These are phyloP conservation scores for Marchantia polymorpha DNA, from an alignment of 225 moss, liverwort and hornwort species.

Conservation along the genomic window DNA sequence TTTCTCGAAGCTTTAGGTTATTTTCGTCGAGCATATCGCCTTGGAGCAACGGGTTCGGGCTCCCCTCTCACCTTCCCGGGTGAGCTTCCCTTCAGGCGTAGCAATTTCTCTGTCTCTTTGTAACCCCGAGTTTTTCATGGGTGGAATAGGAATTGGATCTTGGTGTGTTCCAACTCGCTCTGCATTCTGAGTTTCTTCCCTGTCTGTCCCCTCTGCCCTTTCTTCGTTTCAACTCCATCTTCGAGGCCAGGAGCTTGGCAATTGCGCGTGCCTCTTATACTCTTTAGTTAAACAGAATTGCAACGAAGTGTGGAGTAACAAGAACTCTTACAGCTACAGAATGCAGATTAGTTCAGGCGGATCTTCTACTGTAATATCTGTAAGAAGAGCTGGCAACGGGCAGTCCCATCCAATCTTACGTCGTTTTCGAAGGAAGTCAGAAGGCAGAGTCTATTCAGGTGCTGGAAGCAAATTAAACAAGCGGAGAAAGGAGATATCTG, in stretches of 20 bases:
- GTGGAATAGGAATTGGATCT: not conserved
- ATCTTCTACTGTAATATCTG: not conserved
- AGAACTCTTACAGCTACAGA: not conserved
- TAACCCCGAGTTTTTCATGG: not conserved
- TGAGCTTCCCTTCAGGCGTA: not conserved
- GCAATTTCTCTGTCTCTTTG: not conserved
- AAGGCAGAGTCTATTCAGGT: not conserved
- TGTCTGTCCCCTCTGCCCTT: not conserved
- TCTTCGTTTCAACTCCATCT: not conserved
- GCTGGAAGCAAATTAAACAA: not conserved
- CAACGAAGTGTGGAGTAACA: not conserved
- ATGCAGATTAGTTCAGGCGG: not conserved
- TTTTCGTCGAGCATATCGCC: not conserved
- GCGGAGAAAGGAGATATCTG: not conserved
- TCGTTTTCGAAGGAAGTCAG: not conserved
- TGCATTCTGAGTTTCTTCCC: not conserved
- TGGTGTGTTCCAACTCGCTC: not conserved
- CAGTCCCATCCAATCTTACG: not conserved
- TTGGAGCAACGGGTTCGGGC: slow-evolving; percentile 3
- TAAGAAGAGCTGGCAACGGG: not conserved
- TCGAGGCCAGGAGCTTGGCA: not conserved
- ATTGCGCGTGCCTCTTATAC: not conserved
- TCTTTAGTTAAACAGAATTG: no score
- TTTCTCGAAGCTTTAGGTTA: slow-evolving; percentile 9
- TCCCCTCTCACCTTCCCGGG: not conserved